Conservation (phyloP, 2,329 filamentous ascomycete species). For the Cercospora sesami region DNA sequence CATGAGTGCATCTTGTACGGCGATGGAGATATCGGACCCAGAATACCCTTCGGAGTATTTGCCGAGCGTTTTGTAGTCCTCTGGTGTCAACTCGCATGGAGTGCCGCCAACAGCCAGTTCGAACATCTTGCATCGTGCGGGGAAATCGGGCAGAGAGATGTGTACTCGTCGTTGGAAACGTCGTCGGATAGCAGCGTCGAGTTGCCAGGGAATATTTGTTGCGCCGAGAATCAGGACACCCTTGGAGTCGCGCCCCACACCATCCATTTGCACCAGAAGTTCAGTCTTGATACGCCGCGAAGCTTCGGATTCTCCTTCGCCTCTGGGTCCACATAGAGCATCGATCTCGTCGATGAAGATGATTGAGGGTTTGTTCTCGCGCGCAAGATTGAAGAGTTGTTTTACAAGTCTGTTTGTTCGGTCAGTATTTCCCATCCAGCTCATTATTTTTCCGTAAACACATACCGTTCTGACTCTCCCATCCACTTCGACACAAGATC, state of each 20-base stretch:
- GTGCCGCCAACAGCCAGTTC: slow-evolving; percentile 92
- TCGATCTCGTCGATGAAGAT: slow-evolving; percentile 99
- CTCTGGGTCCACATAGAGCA: slow-evolving; percentile 87
- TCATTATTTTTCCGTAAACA: not conserved
- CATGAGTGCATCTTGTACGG: slow-evolving; percentile 95
- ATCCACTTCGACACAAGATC: slow-evolving; percentile 99
- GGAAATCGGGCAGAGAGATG: slow-evolving; percentile 84
- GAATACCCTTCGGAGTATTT: slow-evolving; percentile 90
- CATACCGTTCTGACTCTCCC: slow-evolving; percentile 95
- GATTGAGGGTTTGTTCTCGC: slow-evolving; percentile 96
- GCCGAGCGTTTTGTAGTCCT: slow-evolving; percentile 78
- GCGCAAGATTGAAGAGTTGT: slow-evolving; percentile 93
- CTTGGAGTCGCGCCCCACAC: slow-evolving; percentile 91
- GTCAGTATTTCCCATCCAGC: slow-evolving; percentile 9
- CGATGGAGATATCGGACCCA: slow-evolving; percentile 92
- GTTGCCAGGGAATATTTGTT: slow-evolving; percentile 98
- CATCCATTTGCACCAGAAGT: slow-evolving; percentile 98
- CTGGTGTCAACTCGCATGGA: slow-evolving; percentile 74
- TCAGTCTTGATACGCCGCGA: slow-evolving; percentile 98
- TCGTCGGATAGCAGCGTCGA: slow-evolving; percentile 91
- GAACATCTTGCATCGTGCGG: slow-evolving; percentile 91
- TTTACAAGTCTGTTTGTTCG: slow-evolving; percentile 73
- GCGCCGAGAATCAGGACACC: slow-evolving; percentile 93
- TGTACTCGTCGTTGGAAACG: slow-evolving; percentile 96
- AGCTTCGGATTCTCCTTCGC: slow-evolving; percentile 95